Evolutionary conservation across 495 filamentous ascomycete species (phyloP), one percentile per base, ranked within the genome.

Genomic region (Terfezia boudieri): DNA sequence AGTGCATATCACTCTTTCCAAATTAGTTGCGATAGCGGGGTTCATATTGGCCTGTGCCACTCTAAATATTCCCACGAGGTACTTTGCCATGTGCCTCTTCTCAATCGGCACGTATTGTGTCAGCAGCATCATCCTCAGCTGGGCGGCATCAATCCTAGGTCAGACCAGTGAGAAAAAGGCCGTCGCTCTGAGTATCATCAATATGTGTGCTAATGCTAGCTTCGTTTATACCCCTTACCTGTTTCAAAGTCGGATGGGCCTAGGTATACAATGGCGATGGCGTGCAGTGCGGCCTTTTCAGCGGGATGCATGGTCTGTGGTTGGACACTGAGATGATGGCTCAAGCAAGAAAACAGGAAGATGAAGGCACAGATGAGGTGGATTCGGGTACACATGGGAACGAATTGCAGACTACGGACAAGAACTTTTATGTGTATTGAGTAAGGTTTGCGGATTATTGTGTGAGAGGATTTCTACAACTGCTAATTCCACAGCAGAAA

Each of bases 321-420:
- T 0, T 67, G 76, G 55, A 50, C 62, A 1, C 61, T 72, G 57
- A 69, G 67, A 32, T 57, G 68, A n/a, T 60, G 71, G 53, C 61
- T 76, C 49, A 68, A 67, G 52, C 62, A 63, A 52, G 63, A 69
- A 60, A 77, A 79, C 56, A 70, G 63, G 60, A 74, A 70, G 60
- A 64, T 78, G n/a, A 70, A 68, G n/a, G 59, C 62, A 14, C 14
- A 46, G 41, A 14, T 0, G 17, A 8, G 8, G 41, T 9, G 4
- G 41, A 20, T 32, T 32, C 26, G 41, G 41, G 12, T 9, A 6
- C 41, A 46, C 41, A 9, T 6, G 41, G 26, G 26, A 32, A 32
- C 7, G 2, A 7, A 7, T 4, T 32, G 26, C 26, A 32, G 7
- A 32, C 26, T 32, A 32, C 4, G 26, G 26, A 32, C 26, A 32